Evolutionary conservation across 176 grass and related monocot species (phyloP).

Genomic region (Guadua angustifolia): DNA sequence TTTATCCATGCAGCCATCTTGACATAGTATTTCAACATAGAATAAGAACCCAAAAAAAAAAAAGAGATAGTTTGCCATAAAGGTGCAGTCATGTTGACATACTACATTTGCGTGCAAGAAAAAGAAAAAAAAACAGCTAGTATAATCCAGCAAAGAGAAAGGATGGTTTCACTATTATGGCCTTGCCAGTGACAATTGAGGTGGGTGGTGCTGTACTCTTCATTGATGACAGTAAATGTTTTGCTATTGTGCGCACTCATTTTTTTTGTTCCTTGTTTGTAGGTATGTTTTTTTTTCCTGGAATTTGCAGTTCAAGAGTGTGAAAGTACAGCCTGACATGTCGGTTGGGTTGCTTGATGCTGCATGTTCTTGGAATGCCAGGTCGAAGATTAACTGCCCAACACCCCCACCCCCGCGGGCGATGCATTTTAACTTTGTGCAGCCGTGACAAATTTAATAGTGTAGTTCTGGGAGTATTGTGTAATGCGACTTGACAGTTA

Average conservation of each 20-base stretch:
- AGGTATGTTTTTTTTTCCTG: slow-evolving; percentile 24
- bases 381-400: slow-evolving; percentile 13
- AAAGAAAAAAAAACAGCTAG: slow-evolving; percentile 17
- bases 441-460: slow-evolving; percentile 34
- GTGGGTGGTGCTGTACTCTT: slow-evolving; percentile 29
- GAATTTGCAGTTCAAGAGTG: slow-evolving; percentile 22
- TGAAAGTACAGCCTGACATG: not conserved
- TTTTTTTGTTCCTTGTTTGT: slow-evolving; percentile 19
- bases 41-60: slow-evolving; percentile 30
- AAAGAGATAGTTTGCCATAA: slow-evolving; percentile 17
- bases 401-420: too few species aligned
- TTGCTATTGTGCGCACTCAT: not conserved
- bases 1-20: slow-evolving; percentile 27
- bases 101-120: slow-evolving; percentile 40
- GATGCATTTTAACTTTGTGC: not conserved
- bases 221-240: not conserved
- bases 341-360: slow-evolving; percentile 18
- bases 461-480: not conserved
- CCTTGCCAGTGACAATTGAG: slow-evolving; percentile 7
- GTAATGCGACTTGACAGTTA: not conserved
- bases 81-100: slow-evolving; percentile 24
- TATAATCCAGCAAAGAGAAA: slow-evolving; percentile 1
- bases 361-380: slow-evolving; percentile 22
- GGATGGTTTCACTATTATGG: not conserved
- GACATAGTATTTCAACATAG: slow-evolving; percentile 12